Base-by-base conservation (phyloP, 2,329 filamentous ascomycete species). In the Cladophialophora chaetospira region DNA sequence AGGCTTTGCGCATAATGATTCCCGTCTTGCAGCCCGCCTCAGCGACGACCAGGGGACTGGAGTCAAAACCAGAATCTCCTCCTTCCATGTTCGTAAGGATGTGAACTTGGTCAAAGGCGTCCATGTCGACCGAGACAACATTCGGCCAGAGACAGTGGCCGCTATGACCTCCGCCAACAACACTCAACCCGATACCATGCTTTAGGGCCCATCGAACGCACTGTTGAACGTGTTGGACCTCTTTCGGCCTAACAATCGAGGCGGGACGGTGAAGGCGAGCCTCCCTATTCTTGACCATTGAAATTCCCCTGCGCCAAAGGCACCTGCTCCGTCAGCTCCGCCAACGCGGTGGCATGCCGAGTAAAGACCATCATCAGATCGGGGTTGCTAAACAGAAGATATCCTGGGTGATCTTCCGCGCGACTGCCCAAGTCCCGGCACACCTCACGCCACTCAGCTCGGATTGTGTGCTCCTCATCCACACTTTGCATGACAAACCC, bases 111-210 rank as follows among this genome's bases (percentile, higher is more conserved):
- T 82, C 51, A 68, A 87, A 86, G 10, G 75, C 75, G 10, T 71
- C 50, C 83, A 88, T 86, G 58, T 87, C 82, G 21, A 88, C 63
- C 0, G 82, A 66, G 36, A 86, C 77, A 13, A 82, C 74, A 49
- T 78, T 75, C 2, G 79, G 68, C 75, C 70, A 71, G 40, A 83
- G 61, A 66, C 83, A 87, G 48, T 87, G 81, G 5, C 77, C 80
- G 62, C 83, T 82, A 64, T 87, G 84, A 11, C 84, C 74, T 0
- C 85, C 84, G 5, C 82, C 78, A 15, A 87, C 11, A 23, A 86
- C 68, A 0, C 78, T 81, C 49, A 85, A 67, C 36, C 76, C 64
- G 1, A 74, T 23, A 0, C 55, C 53, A 51, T 82, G 71, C 60
- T 78, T 67, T 8, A 81, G 31, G 62, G 83, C 82, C 84, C 82